Evolutionary conservation across 768 basidiomycete species (phyloP), one percentile per base, ranked within the genome.

Genomic region (Lentinula sp.): DNA sequence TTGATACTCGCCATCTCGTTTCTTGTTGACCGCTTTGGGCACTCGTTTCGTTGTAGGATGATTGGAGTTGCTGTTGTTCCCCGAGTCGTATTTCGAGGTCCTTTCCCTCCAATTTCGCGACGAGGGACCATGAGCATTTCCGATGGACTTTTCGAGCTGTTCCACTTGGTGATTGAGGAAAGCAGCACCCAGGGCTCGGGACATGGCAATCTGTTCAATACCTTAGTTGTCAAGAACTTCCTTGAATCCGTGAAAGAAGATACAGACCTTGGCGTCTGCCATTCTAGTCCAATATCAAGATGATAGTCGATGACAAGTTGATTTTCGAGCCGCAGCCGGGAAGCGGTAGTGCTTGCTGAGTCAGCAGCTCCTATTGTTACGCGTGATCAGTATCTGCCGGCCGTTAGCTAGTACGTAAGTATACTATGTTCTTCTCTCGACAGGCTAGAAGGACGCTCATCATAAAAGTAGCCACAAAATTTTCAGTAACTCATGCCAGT

Each of bases 91-190:
- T 34, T 46, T 57, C 35, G 35, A 39, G 37, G 52, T 45, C 39
- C 60, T 54, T 32, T 54, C 50, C 39, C 61, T 51, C 61, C 61
- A 88, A 64, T 85, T 87, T 0, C 80, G 82, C 1, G 81, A 79
- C 7, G 78, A 74, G 16, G 80, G 74, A 6, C 80, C 81, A 37
- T 32, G 43, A 50, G 76, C 21, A 10, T 52, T 76, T 3, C 78
- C 75, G 18, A 91, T 87, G 0, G 86, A 78, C 72, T 88, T 88
- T 76, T 94, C 91, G 58, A 94, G 85, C 68, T 93, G 88, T 66
- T 93, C 89, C 48, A 94, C 92, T 67, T 94, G 91, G 66, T 94
- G 91, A 64, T 82, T 88, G 62, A 94, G 81, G 70, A 93, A 93
- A 2, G 92, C 92, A 32, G 91, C 91, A 18, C 92, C 92, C 42